phyloP scores from a whole-genome alignment of 805 yeast genomes.

The Ogataea trehaloabstinens region DNA sequence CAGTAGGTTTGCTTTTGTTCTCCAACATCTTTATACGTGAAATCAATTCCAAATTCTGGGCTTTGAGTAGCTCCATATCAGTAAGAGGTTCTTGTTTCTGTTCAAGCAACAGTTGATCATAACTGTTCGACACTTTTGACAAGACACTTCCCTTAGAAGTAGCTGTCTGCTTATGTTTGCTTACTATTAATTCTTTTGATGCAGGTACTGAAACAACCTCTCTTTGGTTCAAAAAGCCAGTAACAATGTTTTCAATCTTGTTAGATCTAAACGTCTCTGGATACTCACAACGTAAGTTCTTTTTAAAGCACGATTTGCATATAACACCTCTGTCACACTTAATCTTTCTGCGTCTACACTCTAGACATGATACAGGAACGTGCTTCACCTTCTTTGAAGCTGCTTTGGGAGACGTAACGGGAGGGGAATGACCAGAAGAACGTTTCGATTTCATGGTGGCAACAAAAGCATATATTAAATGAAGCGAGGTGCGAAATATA shows the following conservation, averaged over 20 bases:
- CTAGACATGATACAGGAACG: conserved; percentile 33
- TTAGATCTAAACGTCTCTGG: conserved; percentile 47
- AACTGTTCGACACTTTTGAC: background rate
- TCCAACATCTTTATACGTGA: conserved; percentile 1
- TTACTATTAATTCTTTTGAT: background rate
- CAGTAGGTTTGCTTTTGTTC: background rate
- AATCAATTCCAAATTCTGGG: conserved; percentile 4
- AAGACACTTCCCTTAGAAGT: background rate
- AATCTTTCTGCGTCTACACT: conserved; percentile 33
- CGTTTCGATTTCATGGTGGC: conserved; percentile 3
- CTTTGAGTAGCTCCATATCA: conserved; percentile 5
- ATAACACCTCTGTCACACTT: conserved; percentile 36
- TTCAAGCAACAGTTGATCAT: background rate
- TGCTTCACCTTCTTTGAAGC: conserved; percentile 7
- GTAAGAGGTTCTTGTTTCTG: background rate
- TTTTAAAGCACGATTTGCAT: conserved; percentile 40
- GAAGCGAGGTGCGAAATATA: no score
- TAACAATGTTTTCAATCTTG: conserved; percentile 18
- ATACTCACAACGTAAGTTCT: conserved; percentile 38
- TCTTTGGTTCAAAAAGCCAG: conserved; percentile 2
- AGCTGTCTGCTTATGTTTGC: background rate
- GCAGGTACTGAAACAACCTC: background rate
- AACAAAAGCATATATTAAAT: no score
- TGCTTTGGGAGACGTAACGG: background rate
- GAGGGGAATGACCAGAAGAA: background rate